Evolutionary conservation across 768 basidiomycete genomes (phyloP).

Genomic region (Suillus lakei): DNA sequence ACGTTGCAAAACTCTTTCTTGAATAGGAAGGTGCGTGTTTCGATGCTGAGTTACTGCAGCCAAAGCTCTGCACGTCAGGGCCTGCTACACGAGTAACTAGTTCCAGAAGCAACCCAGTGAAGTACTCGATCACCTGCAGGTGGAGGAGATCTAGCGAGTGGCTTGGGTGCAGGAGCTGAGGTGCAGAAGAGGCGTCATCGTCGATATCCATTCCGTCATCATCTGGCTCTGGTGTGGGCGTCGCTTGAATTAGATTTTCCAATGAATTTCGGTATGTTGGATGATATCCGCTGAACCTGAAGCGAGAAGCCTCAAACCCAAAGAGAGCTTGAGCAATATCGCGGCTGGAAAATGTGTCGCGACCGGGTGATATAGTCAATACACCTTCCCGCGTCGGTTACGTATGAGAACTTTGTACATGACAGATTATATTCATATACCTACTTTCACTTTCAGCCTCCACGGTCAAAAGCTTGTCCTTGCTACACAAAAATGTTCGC

Average conservation of each 20-base stretch:
- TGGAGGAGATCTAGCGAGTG: slow-evolving; percentile 72
- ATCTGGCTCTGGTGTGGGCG: slow-evolving; percentile 29
- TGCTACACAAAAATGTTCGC: slow-evolving; percentile 67
- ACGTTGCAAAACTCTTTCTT: slow-evolving; percentile 47
- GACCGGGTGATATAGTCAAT: slow-evolving; percentile 33
- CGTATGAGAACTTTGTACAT: slow-evolving; percentile 2
- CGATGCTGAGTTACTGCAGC: slow-evolving; percentile 42
- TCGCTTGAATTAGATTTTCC: slow-evolving; percentile 18
- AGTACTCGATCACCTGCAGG: slow-evolving; percentile 70
- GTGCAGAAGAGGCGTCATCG: slow-evolving; percentile 43
- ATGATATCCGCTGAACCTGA: slow-evolving; percentile 46
- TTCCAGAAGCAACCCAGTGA: slow-evolving; percentile 61
- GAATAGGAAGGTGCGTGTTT: slow-evolving; percentile 60
- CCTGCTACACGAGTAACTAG: slow-evolving; percentile 61
- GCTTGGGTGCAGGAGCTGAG: slow-evolving; percentile 43
- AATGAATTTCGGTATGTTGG: slow-evolving; percentile 41
- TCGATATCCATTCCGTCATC: slow-evolving; percentile 67
- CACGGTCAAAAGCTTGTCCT: slow-evolving; percentile 69
- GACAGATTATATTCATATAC: slow-evolving; percentile 20
- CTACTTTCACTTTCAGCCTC: slow-evolving; percentile 53
- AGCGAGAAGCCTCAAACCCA: slow-evolving; percentile 40
- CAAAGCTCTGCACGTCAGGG: slow-evolving; percentile 46
- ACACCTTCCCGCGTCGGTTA: slow-evolving; percentile 28
- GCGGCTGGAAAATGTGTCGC: slow-evolving; percentile 50
- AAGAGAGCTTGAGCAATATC: slow-evolving; percentile 56